phyloP scores from a whole-genome alignment of 495 filamentous ascomycete genomes.

The Tetracladium marchalianum region DNA sequence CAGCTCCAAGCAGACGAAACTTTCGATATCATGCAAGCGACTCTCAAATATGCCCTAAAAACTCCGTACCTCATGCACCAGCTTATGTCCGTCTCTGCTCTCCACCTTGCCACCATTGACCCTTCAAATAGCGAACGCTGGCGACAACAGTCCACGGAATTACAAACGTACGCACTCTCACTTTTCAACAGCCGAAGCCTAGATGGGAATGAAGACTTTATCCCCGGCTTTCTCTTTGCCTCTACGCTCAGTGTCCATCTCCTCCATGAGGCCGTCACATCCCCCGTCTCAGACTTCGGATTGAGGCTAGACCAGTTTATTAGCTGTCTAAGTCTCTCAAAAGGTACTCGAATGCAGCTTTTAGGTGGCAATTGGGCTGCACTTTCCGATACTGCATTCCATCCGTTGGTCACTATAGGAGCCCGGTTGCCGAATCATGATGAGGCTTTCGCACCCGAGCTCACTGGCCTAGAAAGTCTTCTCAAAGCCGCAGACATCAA shows the following conservation, averaged over 20 bases:
- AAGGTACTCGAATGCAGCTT: no score
- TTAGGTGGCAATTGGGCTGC: no score
- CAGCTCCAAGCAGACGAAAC: not conserved
- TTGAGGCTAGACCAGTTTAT: no score
- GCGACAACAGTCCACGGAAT: slow-evolving; percentile 22
- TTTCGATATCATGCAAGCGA: not conserved
- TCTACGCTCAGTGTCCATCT: slow-evolving; percentile 32
- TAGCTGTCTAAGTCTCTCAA: no score
- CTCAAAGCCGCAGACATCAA: no score
- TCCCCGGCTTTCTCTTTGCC: slow-evolving; percentile 38
- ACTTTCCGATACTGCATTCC: no score
- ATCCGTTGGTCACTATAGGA: no score
- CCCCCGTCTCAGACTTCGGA: slow-evolving; percentile 9
- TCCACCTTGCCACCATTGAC: slow-evolving; percentile 19
- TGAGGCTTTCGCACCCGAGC: no score
- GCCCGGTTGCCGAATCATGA: no score
- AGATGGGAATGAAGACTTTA: slow-evolving; percentile 25
- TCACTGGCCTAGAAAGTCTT: no score
- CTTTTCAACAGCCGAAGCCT: slow-evolving; percentile 21
- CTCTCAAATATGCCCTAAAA: slow-evolving; percentile 17
- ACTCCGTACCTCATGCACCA: slow-evolving; percentile 34
- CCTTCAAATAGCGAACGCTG: slow-evolving; percentile 13
- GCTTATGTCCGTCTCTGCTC: slow-evolving; percentile 30
- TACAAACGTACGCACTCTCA: slow-evolving; percentile 31
- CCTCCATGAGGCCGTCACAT: slow-evolving; percentile 29